Evolutionary conservation across 257 asterid genomes (phyloP), one percentile per base, ranked within the genome.

Genomic region (Solanum megistacrolobum): DNA sequence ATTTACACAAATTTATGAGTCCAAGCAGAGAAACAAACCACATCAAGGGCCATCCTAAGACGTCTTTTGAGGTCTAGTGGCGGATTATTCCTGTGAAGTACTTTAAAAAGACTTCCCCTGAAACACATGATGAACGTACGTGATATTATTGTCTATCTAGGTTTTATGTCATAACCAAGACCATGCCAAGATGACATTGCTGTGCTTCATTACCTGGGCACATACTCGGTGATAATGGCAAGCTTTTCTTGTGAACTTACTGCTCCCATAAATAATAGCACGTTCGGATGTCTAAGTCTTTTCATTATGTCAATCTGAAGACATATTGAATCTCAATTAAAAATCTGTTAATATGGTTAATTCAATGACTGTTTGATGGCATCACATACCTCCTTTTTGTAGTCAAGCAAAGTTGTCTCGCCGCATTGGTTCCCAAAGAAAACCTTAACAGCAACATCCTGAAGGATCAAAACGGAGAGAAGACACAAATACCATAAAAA

Each of bases 381-480:
- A 86, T 73, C 14, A 34, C 18, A n/a, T 83, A 95, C 98, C 98
- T 95, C 98, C 87, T 93, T 93, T 88, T 78, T 91, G 91, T 92
- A 93, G 91, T 93, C 94, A 2, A 84, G 66, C 83, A 93, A 89
- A 82, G 93, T 91, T 60, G 89, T 90, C 84, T 92, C 94, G 2
- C 87, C 78, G 83, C 86, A 90, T 84, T 87, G 95, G 81, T 88
- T 91, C 75, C 96, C 96, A 71, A 23, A 75, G 86, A 91, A 95
- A 81, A 95, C 96, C 93, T 95, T 94, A n/a, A 94, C 96, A 27
- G 98, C 98, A 65, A 95, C 96, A 90, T 94, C 98, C 98, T 95
- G 88, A 65, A 83, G 76, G 84, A 83, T 20, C 79, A 43, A 86
- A 84, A 52, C 38, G 43, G 29, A 41, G 72, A 55, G 14, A 31